Evolutionary conservation across 352 stramenopile species (phyloP).

Genomic region (Pythium utonaiense): DNA sequence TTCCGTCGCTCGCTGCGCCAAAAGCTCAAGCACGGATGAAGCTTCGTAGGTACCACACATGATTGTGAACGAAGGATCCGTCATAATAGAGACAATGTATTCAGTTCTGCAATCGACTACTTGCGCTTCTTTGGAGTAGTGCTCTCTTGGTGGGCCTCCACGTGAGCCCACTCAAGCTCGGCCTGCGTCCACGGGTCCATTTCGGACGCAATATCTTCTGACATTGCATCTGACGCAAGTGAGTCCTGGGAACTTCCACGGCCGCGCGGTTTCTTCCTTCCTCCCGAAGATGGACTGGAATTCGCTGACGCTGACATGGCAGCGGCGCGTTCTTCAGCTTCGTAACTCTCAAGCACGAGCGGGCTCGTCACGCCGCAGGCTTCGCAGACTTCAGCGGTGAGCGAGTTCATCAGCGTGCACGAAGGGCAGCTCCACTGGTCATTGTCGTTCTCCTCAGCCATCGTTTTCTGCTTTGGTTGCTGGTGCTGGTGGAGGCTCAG

Average conservation of each 20-base stretch:
- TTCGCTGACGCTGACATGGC: conserved; percentile 11
- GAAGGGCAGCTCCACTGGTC: conserved; percentile 46
- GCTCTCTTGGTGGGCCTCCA: conserved; percentile 55
- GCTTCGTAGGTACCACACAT: too few species aligned
- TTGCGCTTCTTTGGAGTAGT: conserved; percentile 24
- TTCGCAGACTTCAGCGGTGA: conserved; percentile 50
- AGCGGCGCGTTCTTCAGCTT: conserved; percentile 34
- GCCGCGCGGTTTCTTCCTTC: conserved; percentile 8
- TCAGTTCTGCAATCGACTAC: conserved; percentile 7
- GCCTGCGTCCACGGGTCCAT: conserved; percentile 61
- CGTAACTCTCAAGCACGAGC: conserved; percentile 58
- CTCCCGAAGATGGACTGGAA: not conserved
- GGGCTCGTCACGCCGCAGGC: conserved; percentile 68
- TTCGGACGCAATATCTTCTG: conserved; percentile 31
- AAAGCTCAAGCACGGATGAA: conserved; percentile 63
- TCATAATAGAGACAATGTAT: conserved; percentile 10
- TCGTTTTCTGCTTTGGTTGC: too few species aligned
- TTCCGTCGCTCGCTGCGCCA: conserved; percentile 56
- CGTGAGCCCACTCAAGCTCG: conserved; percentile 62
- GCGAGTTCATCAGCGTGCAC: conserved; percentile 62
- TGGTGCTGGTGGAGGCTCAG: too few species aligned
- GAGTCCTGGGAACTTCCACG: conserved; percentile 41
- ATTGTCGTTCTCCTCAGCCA: conserved; percentile 29
- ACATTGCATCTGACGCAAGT: conserved; percentile 26
- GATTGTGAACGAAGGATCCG: too few species aligned